Evolutionary conservation across 148 eudicot genomes (phyloP), one percentile per base, ranked within the genome.

Genomic region (Heliamphora exappendiculata): DNA sequence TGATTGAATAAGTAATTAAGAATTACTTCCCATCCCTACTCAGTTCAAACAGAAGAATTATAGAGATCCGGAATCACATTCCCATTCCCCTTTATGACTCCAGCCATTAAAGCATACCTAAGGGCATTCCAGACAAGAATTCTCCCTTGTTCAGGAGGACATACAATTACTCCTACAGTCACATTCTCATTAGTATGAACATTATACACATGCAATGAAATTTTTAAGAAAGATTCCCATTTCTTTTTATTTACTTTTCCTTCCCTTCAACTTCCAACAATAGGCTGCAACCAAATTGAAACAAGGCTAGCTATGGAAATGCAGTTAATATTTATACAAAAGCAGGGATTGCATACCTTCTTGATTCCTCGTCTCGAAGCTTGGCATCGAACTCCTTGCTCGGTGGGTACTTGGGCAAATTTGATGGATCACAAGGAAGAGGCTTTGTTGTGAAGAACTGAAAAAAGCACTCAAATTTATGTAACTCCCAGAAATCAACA

Each of bases 391-490:
- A 78, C 73, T 90, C 94, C 81, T 90, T 90, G 83, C 90, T 85
- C 59, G 94, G 94, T 50, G 88, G 91, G 79, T 90, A 90, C 80
- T 90, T 90, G 67, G 94, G 94, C 78, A 90, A 81, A 80, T 71
- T 78, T 81, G 91, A 88, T 42, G 88, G 88, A 78, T 90, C 90
- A 73, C 91, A 90, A 33, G 94, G 90, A 83, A 88, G 83, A 80
- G 94, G 94, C 83, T 85, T 79, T 67, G 84, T 83, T 22, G 83
- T 83, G 77, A 90, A 90, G 76, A 83, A 90, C 94, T 90, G 86
- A 19, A 80, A 72, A 73, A 49, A 34, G 68, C 34, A 29, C 54
- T 42, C 58, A 31, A 68, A 17, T 19, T 16, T 33, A 67, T 71
- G 33, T 58, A 78, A 75, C 13, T 64, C 49, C 54, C 31, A 44